Evolutionary conservation across 257 asterid species (phyloP).

Genomic region (Oldenlandia corymbosa): DNA sequence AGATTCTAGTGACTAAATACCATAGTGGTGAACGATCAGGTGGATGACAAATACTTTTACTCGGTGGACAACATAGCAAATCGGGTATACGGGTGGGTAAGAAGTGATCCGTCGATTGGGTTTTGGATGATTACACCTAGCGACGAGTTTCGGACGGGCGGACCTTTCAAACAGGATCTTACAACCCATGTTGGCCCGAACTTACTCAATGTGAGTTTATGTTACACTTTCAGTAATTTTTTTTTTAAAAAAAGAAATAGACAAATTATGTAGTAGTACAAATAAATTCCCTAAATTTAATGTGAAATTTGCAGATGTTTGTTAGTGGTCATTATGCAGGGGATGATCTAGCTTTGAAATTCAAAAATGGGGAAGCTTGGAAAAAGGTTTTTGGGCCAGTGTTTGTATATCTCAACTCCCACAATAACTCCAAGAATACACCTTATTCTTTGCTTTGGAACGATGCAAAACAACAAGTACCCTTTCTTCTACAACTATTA

Average conservation of each 20-base stretch:
- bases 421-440: constrained; percentile 20
- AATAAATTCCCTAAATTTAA: too few relatives aligned
- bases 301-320: constrained; percentile 42
- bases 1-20: too few relatives aligned
- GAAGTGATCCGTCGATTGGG: constrained; percentile 33
- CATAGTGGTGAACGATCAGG: constrained; percentile 25
- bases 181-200: constrained; percentile 68
- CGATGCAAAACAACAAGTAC: constrained; percentile 52
- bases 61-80: constrained; percentile 47
- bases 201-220: constrained; percentile 42
- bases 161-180: constrained; percentile 63
- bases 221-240: too few relatives aligned
- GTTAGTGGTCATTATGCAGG: constrained; percentile 62
- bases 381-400: constrained; percentile 68
- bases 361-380: constrained; percentile 47
- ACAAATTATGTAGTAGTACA: too few relatives aligned
- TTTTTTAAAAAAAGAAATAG: too few relatives aligned
- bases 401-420: constrained; percentile 45
- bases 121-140: constrained; percentile 73
- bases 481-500: background rate
- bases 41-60: constrained; percentile 61
- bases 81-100: constrained; percentile 53
- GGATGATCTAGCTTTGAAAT: constrained; percentile 35
- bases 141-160: constrained; percentile 53
- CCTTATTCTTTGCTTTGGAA: constrained; percentile 57